Base-by-base conservation (phyloP, 192 early-diverging fungal genomes). In the Tieghemiomyces parasiticus region DNA sequence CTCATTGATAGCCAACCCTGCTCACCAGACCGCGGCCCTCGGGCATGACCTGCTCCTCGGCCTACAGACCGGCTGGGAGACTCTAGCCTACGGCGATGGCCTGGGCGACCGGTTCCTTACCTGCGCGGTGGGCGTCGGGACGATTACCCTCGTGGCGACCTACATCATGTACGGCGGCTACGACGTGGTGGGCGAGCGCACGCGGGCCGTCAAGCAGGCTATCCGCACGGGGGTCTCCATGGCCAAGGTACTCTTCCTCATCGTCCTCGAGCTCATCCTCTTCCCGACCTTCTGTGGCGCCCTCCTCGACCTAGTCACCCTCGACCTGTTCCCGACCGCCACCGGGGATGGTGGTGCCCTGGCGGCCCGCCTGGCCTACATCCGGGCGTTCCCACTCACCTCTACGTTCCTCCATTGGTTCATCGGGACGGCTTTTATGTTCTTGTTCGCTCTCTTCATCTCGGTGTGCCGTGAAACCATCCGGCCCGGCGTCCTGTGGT, bases 401-500 rank as follows among this genome's bases (percentile, higher is more conserved):
- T 81, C 78, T 22, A 68, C 70, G 54, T 81, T 91, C 50, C 71
- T 91, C 60, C 91, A 95, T 63, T 97, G 94, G 95, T 77, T 97
- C 61, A 61, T 83, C 3, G 95, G 95, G 1, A 92, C 95, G 13
- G 80, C 79, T 22, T 93, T 95, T 65, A 93, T 97, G 91, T 91
- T 90, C 59, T 79, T 88, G 61, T 91, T 99, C 78, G 87, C 94
- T 2, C 72, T 83, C 8, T 93, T 93, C 67, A 84, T 99, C 3
- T 65, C 83, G 22, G 72, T 82, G 20, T 87, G 89, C 33, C 78
- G 93, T 31, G 79, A 86, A 44, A 75, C 93, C 22, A 81, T 96
- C 31, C 83, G 95, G 0, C 87, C 87, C 2, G 95, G 95, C 22
- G 89, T 96, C 28, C 79, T 99, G 78, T 99, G 95, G 95, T 97